phyloP scores from a whole-genome alignment of 495 filamentous ascomycete species.

The Penicillium chermesinum region DNA sequence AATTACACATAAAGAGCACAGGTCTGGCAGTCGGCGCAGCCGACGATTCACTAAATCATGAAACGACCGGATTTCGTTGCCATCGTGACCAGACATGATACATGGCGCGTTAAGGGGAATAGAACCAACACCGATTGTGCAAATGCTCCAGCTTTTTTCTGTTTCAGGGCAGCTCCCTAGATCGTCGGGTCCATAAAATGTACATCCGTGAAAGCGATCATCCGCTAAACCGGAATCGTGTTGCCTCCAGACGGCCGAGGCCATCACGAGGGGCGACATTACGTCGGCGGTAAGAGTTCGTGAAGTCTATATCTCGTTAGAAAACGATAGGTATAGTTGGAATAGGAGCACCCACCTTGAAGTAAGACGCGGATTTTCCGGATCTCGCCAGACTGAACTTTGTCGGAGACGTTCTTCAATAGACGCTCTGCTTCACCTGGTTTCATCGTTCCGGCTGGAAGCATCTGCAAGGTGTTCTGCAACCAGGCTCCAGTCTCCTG shows the following conservation, averaged over 20 bases:
- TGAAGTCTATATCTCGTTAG: slow-evolving; percentile 62
- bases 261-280: slow-evolving; percentile 94
- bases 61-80: slow-evolving; percentile 16
- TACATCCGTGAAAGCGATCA: slow-evolving; percentile 27
- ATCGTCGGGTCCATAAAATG: slow-evolving; percentile 5
- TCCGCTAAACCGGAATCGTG: slow-evolving; percentile 77
- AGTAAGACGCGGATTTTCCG: slow-evolving; percentile 77
- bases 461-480: slow-evolving; percentile 71
- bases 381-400: slow-evolving; percentile 65
- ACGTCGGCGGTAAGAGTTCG: slow-evolving; percentile 82
- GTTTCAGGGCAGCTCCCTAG: slow-evolving; percentile 6
- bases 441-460: slow-evolving; percentile 76
- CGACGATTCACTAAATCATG: slow-evolving; percentile 26
- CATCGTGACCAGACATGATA: slow-evolving; percentile 14
- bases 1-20: not conserved
- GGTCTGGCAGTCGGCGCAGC: slow-evolving; percentile 10
- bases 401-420: slow-evolving; percentile 58
- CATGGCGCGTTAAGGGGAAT: slow-evolving; percentile 15
- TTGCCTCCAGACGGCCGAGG: slow-evolving; percentile 75
- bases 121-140: slow-evolving; percentile 18
- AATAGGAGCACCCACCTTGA: slow-evolving; percentile 48
- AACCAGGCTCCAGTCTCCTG: slow-evolving; percentile 73
- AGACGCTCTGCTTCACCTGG: slow-evolving; percentile 58
- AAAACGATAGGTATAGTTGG: not conserved
- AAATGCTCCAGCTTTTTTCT: slow-evolving; percentile 21